Base-by-base conservation (phyloP, 768 basidiomycete species). In the Lactarius sanguifluus region DNA sequence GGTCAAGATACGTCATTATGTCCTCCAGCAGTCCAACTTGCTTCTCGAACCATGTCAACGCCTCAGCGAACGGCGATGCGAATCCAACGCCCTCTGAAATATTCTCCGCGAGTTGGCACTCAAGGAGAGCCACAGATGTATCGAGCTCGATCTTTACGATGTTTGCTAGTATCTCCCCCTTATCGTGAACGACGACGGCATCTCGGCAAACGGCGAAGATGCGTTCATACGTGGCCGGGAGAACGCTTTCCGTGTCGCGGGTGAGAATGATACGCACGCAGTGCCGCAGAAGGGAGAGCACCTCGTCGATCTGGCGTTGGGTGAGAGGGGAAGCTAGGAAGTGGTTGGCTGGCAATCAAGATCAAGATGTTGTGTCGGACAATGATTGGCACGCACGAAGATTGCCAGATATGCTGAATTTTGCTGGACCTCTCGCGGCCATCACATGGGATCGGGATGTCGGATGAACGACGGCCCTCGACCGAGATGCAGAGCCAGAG, bases 401-500 rank as follows among this genome's bases (percentile, higher is more conserved):
- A 34, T 78, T 74, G 16, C 84, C 82, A 32, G 80, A 73, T 40
- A 91, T 74, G 34, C 76, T 76, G 43, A 90, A 80, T 61, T 74
- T 79, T 43, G 82, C 70, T n/a, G 85, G 79, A 1, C 79, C 82
- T 18, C 43, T 52, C 38, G 50, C 41, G 57, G 40, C 41, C 70
- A 72, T 57, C 72, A 61, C 23, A 58, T 62, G 61, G 73, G 74
- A 41, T 73, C 57, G 61, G 73, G 74, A 45, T 73, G 52, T 28
- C 20, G 50, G 36, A 10, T 63, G 71, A 73, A 73, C 55, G 43
- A 57, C 66, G 55, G 69, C 69, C 72, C 75, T 73, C 70, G 78
- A 71, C 70, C 90, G 85, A 76, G 81, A 85, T 71, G 86, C 84
- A 75, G 86, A 85, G 70, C 83, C 83, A 71, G 86, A 82, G 78